Evolutionary conservation across 345 rosid species (phyloP).

Genomic region (Dimocarpus longan): DNA sequence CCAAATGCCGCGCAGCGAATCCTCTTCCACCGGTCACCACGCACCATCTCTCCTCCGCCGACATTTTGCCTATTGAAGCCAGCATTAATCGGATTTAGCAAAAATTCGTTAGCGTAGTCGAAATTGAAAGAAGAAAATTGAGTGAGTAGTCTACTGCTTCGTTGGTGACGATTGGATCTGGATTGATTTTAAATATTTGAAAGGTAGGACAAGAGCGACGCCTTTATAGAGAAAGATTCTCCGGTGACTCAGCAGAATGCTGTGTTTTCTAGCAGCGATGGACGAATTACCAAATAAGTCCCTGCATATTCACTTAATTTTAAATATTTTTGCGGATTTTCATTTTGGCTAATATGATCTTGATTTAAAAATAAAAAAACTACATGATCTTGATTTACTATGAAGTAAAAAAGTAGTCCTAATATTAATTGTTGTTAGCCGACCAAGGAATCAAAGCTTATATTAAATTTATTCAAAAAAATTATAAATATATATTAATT

Average conservation of each 20-base stretch:
- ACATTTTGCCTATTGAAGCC: constrained; percentile 7
- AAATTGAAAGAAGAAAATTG: not conserved
- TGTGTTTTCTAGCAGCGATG: not conserved
- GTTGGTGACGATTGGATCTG: not conserved
- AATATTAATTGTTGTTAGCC: no score
- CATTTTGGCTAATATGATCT: not conserved
- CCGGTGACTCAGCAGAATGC: not conserved
- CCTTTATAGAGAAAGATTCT: not conserved
- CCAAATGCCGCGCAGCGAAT: constrained; percentile 85
- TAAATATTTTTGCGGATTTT: not conserved
- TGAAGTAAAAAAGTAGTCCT: no score
- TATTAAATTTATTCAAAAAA: no score
- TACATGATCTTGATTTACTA: no score
- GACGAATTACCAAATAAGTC: not conserved
- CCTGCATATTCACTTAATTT: not conserved
- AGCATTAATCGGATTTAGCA: not conserved
- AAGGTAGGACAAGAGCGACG: not conserved
- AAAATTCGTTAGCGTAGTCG: not conserved
- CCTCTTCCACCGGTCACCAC: constrained; percentile 95
- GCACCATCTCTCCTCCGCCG: constrained; percentile 62
- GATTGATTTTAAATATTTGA: not conserved
- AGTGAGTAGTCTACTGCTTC: not conserved
- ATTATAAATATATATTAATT: no score
- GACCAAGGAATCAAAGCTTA: no score
- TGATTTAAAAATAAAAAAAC: no score